Conservation (phyloP, 805 yeast species). For the Saccharomycopsis sp. region DNA sequence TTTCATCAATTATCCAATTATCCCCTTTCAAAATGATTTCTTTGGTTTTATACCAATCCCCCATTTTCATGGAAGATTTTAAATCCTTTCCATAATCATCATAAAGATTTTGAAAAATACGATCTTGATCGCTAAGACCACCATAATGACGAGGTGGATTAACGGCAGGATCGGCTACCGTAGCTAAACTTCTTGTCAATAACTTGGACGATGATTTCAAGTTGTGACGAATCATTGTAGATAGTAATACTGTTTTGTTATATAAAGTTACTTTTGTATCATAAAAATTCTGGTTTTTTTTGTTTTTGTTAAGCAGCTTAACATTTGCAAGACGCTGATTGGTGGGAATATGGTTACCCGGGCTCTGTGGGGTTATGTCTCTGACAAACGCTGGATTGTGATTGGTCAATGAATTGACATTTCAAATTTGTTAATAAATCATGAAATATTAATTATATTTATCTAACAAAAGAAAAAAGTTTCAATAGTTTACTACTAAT, state of each 20-base stretch:
- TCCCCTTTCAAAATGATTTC: constrained; percentile 78
- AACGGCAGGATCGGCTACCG: constrained; percentile 38
- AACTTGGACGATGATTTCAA: background rate
- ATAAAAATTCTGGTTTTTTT: background rate
- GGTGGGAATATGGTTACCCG: too few relatives aligned
- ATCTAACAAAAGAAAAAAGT: too few relatives aligned
- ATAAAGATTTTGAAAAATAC: constrained; percentile 80
- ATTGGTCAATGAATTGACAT: too few relatives aligned
- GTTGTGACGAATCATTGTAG: constrained; percentile 8
- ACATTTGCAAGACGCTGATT: too few relatives aligned
- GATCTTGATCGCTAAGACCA: constrained; percentile 71
- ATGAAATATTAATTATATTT: too few relatives aligned
- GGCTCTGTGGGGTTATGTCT: too few relatives aligned
- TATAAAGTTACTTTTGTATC: background rate
- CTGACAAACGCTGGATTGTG: too few relatives aligned
- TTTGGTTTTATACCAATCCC: constrained; percentile 89
- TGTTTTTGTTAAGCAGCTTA: too few relatives aligned
- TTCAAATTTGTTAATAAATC: too few relatives aligned
- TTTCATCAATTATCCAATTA: constrained; percentile 82
- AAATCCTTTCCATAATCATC: constrained; percentile 67
- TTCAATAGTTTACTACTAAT: too few relatives aligned
- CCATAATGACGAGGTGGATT: constrained; percentile 52
- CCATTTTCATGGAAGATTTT: constrained; percentile 65
- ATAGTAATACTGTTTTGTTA: background rate
- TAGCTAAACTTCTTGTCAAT: constrained; percentile 21